phyloP scores from a whole-genome alignment of 345 rosid genomes.

The Citrus unshiu region DNA sequence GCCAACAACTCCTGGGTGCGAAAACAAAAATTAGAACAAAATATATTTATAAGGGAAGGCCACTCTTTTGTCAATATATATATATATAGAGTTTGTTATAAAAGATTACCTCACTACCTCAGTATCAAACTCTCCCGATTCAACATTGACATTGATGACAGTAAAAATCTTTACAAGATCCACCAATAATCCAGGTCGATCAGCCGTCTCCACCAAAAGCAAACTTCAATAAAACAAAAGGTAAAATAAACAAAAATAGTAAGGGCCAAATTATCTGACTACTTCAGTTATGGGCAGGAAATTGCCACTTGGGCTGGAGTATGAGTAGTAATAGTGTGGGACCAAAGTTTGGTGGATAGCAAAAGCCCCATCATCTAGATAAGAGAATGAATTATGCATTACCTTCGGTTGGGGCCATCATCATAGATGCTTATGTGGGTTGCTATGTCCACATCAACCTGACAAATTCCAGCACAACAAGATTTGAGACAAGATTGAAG shows the following conservation, averaged over 20 bases:
- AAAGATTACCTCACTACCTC: slow-evolving; percentile 69
- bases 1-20: slow-evolving; percentile 74
- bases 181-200: slow-evolving; percentile 89
- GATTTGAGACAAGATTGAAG: slow-evolving; percentile 10
- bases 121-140: slow-evolving; percentile 97
- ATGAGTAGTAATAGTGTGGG: background rate
- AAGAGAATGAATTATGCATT: slow-evolving; percentile 19
- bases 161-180: slow-evolving; percentile 80
- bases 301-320: background rate
- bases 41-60: background rate
- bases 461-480: slow-evolving; percentile 18
- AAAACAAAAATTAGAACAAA: slow-evolving; percentile 4
- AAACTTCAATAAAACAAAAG: slow-evolving; percentile 42
- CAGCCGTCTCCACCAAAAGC: slow-evolving; percentile 88
- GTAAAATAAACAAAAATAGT: background rate
- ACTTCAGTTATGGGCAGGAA: slow-evolving; percentile 7
- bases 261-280: slow-evolving; percentile 1
- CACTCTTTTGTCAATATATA: background rate
- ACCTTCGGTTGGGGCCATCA: slow-evolving; percentile 88
- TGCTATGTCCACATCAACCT: slow-evolving; percentile 97
- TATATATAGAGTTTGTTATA: too few relatives aligned
- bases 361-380: slow-evolving; percentile 2
- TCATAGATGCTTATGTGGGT: slow-evolving; percentile 59
- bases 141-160: slow-evolving; percentile 74
- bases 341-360: background rate